Percentiles rank a stretch among this genome's conserved stretches.
phyloP scores from a whole-genome alignment of 2,329 filamentous ascomycete genomes.

The Neofusicoccum parvum region DNA sequence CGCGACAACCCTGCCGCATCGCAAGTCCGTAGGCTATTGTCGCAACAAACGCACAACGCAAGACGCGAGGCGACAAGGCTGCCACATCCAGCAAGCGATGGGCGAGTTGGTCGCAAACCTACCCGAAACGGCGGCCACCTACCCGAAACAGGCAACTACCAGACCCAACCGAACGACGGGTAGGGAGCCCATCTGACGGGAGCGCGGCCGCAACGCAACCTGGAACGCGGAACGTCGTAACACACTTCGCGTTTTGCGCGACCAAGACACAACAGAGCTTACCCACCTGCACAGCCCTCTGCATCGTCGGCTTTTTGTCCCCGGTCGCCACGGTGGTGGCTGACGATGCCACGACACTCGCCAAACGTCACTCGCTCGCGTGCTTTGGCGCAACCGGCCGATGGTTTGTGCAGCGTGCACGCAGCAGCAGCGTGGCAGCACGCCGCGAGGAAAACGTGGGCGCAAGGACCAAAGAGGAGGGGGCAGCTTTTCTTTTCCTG shows the following conservation, averaged over 20 bases:
- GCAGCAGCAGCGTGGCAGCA: too few species aligned
- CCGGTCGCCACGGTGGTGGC: too few species aligned
- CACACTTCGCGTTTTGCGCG: not conserved
- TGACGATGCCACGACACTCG: too few species aligned
- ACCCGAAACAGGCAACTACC: slow-evolving; percentile 2
- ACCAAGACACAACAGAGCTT: not conserved
- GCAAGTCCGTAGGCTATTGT: too few species aligned
- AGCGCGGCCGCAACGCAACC: not conserved
- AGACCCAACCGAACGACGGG: not conserved
- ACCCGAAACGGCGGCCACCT: not conserved
- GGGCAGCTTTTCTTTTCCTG: not conserved
- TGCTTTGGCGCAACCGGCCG: too few species aligned
- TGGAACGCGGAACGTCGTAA: not conserved
- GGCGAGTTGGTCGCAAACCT: not conserved
- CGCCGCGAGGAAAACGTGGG: not conserved
- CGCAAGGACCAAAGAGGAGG: slow-evolving; percentile 2
- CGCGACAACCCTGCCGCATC: too few species aligned
- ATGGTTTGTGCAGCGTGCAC: too few species aligned
- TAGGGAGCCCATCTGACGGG: too few species aligned
- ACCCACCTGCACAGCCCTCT: not conserved
- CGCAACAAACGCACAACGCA: too few species aligned
- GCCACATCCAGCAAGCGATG: too few species aligned
- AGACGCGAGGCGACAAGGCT: not conserved
- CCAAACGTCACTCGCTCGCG: too few species aligned
- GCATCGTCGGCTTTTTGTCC: not conserved